Base-by-base conservation (phyloP, 2,329 filamentous ascomycete species). In the Diplodia seriata region DNA sequence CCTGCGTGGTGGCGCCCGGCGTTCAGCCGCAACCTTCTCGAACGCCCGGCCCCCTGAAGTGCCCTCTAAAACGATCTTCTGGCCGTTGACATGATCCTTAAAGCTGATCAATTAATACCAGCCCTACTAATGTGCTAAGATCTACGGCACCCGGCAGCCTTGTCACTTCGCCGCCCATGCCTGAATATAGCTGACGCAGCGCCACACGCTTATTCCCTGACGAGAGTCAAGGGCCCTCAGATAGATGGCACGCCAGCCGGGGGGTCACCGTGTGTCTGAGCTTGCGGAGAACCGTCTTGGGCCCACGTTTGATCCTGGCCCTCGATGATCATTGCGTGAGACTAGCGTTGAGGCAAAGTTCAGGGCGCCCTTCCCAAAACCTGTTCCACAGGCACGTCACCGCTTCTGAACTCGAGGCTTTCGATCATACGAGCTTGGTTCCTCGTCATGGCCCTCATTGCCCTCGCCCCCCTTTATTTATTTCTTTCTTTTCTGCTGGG, bases 131-230 rank as follows among this genome's bases (percentile, higher is more conserved):
- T 63, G 38, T 51, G 31, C 47, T 63, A 63, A 63, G 59, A 63
- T 63, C 59, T 63, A 51, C 59, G 31, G 59, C 59, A 51, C 47
- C 50, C 33, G 59, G 15, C 47, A 20, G 50, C 31, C 59, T 51
- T n/a, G 50, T 26, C 29, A 38, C 40, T 26, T 63, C 9, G 59
- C 59, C 59, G 47, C 47, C 26, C 29, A 47, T 63, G 50, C 59
- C 43, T 51, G 59, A 63, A 51, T 63, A 51, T 63, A 63, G 36
- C 59, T 63, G 59, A 63, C 6, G 59, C 59, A 63, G 33, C 59
- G 59, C 59, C 59, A 63, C 59, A 63, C 59, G 59, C 50, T 63
- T 51, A 51, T 63, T 51, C 29, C 51, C 47, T n/a, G 59, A 38
- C 43, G 36, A 20, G 59, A 51, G 33, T 18, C 29, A 26, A 36